phyloP scores from a whole-genome alignment of 441 rosid genomes.

The Jatropha multifida region DNA sequence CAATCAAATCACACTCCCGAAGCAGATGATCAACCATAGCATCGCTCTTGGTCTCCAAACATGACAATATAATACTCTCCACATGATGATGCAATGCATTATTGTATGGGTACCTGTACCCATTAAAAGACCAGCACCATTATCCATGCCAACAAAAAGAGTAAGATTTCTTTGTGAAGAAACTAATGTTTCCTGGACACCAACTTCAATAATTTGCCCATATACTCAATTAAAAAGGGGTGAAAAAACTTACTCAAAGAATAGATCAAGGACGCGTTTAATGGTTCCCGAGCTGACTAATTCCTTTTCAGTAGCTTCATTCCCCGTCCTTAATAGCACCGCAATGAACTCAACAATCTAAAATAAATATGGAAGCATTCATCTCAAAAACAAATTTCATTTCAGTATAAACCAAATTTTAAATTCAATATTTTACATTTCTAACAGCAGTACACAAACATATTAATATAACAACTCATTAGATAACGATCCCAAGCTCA shows the following conservation, averaged over 20 bases:
- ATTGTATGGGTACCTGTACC: constrained; percentile 86
- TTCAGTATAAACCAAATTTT: neutral
- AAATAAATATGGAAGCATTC: constrained; percentile 18
- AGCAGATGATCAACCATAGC: constrained; percentile 71
- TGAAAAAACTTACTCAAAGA: constrained; percentile 73
- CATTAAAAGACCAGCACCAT: constrained; percentile 22
- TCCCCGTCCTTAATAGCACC: constrained; percentile 70
- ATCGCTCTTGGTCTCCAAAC: constrained; percentile 76
- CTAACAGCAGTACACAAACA: neutral
- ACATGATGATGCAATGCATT: constrained; percentile 96
- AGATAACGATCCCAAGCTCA: neutral
- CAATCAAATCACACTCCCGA: constrained; percentile 76
- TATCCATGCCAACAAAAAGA: constrained; percentile 18
- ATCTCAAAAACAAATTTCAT: neutral
- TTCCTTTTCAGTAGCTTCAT: constrained; percentile 83
- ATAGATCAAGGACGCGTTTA: constrained; percentile 71
- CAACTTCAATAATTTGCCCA: constrained; percentile 9
- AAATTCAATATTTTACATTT: neutral
- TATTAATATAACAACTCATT: neutral
- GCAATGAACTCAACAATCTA: constrained; percentile 95
- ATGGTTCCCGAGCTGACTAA: constrained; percentile 82
- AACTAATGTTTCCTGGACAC: neutral
- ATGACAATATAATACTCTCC: constrained; percentile 77
- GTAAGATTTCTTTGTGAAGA: neutral
- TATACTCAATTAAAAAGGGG: constrained; percentile 19